Base-by-base conservation (phyloP, 2,329 filamentous ascomycete genomes). In the Eurotiales sp. region DNA sequence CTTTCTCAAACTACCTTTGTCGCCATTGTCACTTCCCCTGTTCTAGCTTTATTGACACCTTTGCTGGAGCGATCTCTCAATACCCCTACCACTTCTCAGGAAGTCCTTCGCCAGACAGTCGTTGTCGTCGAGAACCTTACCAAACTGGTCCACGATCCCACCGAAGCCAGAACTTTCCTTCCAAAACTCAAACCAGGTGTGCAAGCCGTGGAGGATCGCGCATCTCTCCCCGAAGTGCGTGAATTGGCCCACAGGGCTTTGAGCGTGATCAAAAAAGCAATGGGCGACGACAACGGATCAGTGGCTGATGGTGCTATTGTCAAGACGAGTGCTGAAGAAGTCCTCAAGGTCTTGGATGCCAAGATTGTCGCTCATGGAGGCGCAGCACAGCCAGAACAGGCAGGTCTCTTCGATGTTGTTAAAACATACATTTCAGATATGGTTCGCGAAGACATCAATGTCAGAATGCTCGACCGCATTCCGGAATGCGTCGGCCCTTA, bases 1-100 rank as follows among this genome's bases (percentile, higher is more conserved):
- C 79, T 99, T 41, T 96, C 91, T 3, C 90, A 95, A 75, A 99
- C 93, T 10, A 99, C 93, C n/a, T 99, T 99, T 61, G 93, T 99
- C 48, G 91, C 93, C 51, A 81, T 95, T 58, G 93, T 99, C 61
- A 96, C 90, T 11, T 96, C 92, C 8, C 93, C 93, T 8, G 92
- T 97, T 4, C 83, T 99, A 52, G 93, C 93, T 15, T 84, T 99
- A 51, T 81, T 99, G 50, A 99, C 93, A 1, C 93, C 93, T 41
- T 86, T 97, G 60, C 83, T 99, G 23, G 93, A 97, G 75, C 87
- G 93, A 61, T 90, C 91, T 15, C 81, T 99, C 55, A 96, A 96
- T 77, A 92, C 86, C 55, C 93, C 92, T 8, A 83, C 83, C 14
- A 99, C 93, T 4, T 81, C 88, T 3, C 93, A 99, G 70, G 93